These are phyloP conservation scores for Podila clonocystis DNA, from an alignment of 192 early-diverging fungal genomes.

Conservation along the genomic window DNA sequence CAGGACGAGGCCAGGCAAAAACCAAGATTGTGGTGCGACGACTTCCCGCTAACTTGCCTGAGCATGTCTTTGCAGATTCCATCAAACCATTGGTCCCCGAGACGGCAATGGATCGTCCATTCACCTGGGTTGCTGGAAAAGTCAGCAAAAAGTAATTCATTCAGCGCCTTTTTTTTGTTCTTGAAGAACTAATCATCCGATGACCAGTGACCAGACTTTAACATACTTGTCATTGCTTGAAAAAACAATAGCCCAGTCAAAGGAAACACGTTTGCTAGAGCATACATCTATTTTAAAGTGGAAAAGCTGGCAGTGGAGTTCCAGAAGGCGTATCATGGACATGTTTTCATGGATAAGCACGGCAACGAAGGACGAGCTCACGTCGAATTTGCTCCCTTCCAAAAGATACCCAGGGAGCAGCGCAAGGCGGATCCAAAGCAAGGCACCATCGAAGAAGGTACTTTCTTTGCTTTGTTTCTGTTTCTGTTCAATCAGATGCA, in stretches of 20 bases:
- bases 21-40: conserved; percentile 82
- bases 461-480: neutral
- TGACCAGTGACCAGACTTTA: too few relatives aligned
- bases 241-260: conserved; percentile 72
- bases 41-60: conserved; percentile 80
- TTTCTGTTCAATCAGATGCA: neutral
- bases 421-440: conserved; percentile 72
- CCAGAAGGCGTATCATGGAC: conserved; percentile 79
- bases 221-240: too few relatives aligned
- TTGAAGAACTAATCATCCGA: too few relatives aligned
- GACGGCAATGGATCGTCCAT: conserved; percentile 56
- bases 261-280: conserved; percentile 73
- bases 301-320: conserved; percentile 77
- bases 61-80: conserved; percentile 70
- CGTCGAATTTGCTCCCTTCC: conserved; percentile 86
- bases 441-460: conserved; percentile 77
- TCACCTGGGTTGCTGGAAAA: conserved; percentile 73
- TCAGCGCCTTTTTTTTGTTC: neutral
- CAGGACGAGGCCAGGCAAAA: conserved; percentile 51
- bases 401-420: conserved; percentile 73
- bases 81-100: conserved; percentile 66
- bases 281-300: conserved; percentile 79
- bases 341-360: conserved; percentile 75
- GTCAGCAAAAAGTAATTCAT: conserved; percentile 72
- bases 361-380: conserved; percentile 77